Evolutionary conservation across 331 rosid genomes (phyloP).

Genomic region (Rosa hybrid): DNA sequence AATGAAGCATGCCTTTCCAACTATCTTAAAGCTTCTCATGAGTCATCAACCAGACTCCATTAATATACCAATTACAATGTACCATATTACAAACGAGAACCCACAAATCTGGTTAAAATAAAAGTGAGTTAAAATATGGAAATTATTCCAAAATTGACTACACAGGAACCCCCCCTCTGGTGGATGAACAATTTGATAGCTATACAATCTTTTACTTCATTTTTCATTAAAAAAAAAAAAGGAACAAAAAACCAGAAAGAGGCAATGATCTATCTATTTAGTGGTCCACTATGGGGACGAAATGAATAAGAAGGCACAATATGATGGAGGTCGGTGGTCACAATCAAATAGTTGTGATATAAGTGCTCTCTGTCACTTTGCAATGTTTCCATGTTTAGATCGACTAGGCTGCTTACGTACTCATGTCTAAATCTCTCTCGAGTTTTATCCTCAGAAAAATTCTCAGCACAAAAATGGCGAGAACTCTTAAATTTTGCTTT

Average conservation of each 20-base stretch:
- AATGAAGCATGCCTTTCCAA: background rate
- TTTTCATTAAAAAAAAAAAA: background rate
- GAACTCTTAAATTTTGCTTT: background rate
- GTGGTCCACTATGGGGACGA: slow-evolving; percentile 27
- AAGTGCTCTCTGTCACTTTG: background rate
- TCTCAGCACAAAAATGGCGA: background rate
- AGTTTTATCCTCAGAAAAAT: background rate
- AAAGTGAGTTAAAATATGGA: slow-evolving; percentile 11
- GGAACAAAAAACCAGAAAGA: background rate
- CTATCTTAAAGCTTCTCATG: background rate
- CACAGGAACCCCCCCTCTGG: background rate
- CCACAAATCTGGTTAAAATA: slow-evolving; percentile 15
- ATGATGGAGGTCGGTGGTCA: slow-evolving; percentile 42
- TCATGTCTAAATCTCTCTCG: background rate
- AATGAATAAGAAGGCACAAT: slow-evolving; percentile 30
- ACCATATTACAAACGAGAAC: slow-evolving; percentile 10
- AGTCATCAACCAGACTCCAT: slow-evolving; percentile 7
- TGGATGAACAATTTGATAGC: background rate
- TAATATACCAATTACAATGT: slow-evolving; percentile 16
- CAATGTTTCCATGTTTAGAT: background rate
- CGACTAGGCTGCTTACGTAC: background rate
- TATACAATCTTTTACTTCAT: too few relatives aligned
- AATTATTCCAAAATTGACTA: slow-evolving; percentile 20
- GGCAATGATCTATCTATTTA: slow-evolving; percentile 9
- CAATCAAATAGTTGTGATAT: slow-evolving; percentile 29